Evolutionary conservation across 2,329 filamentous ascomycete genomes (phyloP), one percentile per base, ranked within the genome.

Genomic region (Neonectria punicea): DNA sequence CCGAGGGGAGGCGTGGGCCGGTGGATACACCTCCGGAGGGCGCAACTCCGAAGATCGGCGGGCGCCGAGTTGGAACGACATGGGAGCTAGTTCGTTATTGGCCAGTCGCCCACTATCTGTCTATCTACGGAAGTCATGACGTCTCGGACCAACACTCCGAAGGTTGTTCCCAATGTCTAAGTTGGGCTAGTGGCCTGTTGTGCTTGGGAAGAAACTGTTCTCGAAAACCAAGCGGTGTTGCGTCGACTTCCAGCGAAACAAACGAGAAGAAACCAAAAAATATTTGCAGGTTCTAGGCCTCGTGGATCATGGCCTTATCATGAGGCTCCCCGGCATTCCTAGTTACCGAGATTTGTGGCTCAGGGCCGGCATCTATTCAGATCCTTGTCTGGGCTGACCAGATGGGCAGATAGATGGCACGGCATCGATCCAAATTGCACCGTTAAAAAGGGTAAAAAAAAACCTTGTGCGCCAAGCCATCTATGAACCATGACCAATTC

Each of bases 31-130:
- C 13, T 44, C 51, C 56, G 56, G 61, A 55, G 56, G 55, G 55
- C 61, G 51, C 55, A 50, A 39, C 61, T 68, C 67, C 67, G 67
- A 61, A 58, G 57, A 68, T 67, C 67, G 67, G 67, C 64, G 64
- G 53, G 50, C 11, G 51, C 67, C 64, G 65, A 54, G 28, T 58
- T 53, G 49, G 43, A 43, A 43, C 16, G 34, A 34, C 20, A 10
- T 25, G 13, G 7, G 13, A 28, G 25, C 50, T 46, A 49, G 50
- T 39, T 43, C 47, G 34, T 34, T 30, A 55, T 49, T 41, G 5
- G 22, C 20, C 28, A 22, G 20, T 16, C 49, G 49, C 49, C 49
- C 49, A 34, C 49, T 36, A 51, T 51, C 49, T 51, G 49, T 51
- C 49, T 51, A 51, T 36, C 49, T 51, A 32, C 39, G 39, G 39